Base-by-base conservation (phyloP, 768 basidiomycete genomes). In the Lactifluus rugatus region DNA sequence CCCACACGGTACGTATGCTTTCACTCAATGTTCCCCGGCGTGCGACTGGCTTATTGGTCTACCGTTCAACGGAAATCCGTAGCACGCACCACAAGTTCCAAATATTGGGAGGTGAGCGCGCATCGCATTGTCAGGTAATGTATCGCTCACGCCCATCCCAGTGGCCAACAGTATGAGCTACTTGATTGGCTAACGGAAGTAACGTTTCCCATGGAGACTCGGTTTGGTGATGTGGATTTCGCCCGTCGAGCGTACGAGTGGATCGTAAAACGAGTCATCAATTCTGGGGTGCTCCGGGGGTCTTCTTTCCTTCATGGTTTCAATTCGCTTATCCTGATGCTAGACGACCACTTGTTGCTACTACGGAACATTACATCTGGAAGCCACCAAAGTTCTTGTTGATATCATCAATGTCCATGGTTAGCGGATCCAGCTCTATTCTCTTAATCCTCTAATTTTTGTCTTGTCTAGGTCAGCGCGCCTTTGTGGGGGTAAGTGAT, bases 321-420 rank as follows among this genome's bases (percentile, higher is more conserved):
- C 41, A 8, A 21, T n/a, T 19, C 9, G 55, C 55, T 54, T 37
- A 48, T 19, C 51, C 19, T 19, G 26, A 31, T 37, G 56, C 34
- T 65, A 93, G 93, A 95, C 93, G 1, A 96, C 94, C 0, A 96
- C 94, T 0, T 90, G 85, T 66, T 96, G 91, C 69, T 96, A 94
- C 70, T 95, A 90, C 67, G 90, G 83, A 8, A 86, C 83, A 2
- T 70, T 93, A 14, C 92, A 98, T 69, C 73, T 85, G 25, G 85
- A 87, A 56, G 80, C 85, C 0, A 92, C 91, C 8, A 90, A 87
- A 72, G 72, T 81, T 36, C 80, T 98, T 5, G 93, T 89, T 1
- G 83, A 91, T 42, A 79, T 89, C 34, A 79, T 87, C 10, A 78
- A 83, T 62, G 68, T 66, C n/a, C 71, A 72, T 65, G 89, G 88